A percentile compares a stretch with the other conserved stretches of the same genome.
Evolutionary conservation across 1,284 basidiomycete genomes (phyloP).

Genomic region (Dichomitus squalens): DNA sequence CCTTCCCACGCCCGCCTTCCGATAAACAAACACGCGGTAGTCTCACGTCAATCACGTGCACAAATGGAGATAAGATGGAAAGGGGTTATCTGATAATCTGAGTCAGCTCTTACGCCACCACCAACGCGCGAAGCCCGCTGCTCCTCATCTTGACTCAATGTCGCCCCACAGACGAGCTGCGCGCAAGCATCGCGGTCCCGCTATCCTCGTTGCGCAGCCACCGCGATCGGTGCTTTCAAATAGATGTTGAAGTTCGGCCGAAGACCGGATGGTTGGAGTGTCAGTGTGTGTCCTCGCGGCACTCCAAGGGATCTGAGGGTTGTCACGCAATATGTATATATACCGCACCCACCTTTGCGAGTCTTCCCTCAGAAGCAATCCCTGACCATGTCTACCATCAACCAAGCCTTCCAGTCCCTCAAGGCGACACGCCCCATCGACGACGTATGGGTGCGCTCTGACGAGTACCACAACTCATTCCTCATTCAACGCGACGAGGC

Average conservation of each 20-base stretch:
- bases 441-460: conserved; percentile 52
- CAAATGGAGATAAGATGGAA: not conserved
- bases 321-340: not conserved
- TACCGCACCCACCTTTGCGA: not conserved
- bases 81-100: conserved; percentile 1
- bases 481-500: conserved; percentile 47
- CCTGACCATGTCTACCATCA: not conserved
- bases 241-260: no score
- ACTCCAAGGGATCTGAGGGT: no score
- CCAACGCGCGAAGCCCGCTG: no score
- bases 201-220: no score
- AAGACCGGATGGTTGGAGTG: no score
- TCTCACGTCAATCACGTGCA: conserved; percentile 12
- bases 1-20: conserved; percentile 26
- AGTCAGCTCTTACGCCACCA: no score
- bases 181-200: no score
- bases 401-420: not conserved
- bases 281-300: no score
- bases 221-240: no score
- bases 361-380: not conserved
- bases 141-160: no score
- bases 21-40: conserved; percentile 25
- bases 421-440: conserved; percentile 7
- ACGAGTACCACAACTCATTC: conserved; percentile 59
- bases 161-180: no score